phyloP scores from a whole-genome alignment of 2,329 filamentous ascomycete species.

The Colletotrichum magnum region DNA sequence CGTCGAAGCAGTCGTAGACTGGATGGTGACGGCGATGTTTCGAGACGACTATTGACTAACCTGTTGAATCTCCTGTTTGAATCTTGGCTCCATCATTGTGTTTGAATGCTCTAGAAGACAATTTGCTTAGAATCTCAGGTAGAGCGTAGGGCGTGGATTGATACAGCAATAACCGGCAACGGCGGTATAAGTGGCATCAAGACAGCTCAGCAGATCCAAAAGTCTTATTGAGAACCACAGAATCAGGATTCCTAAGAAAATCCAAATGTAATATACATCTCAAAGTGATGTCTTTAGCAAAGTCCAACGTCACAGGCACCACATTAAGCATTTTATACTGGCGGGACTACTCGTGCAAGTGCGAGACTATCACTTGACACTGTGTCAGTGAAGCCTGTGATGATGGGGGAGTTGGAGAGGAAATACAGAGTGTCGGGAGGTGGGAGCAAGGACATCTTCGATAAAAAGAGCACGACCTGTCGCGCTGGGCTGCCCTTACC shows the following conservation, averaged over 20 bases:
- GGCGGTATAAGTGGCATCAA: no score
- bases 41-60: background rate
- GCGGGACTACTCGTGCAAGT: background rate
- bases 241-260: no score
- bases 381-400: background rate
- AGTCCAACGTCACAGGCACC: background rate
- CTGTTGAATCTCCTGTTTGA: constrained; percentile 39
- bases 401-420: background rate
- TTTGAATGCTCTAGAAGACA: background rate
- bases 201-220: no score
- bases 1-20: no score
- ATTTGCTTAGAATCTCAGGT: no score
- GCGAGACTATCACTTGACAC: background rate
- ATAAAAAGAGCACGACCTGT: background rate
- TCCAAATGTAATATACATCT: no score
- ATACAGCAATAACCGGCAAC: no score
- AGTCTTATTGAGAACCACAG: no score
- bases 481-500: background rate
- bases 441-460: constrained; percentile 11
- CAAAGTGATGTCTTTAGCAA: background rate
- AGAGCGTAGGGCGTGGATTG: no score
- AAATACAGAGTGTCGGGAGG: background rate
- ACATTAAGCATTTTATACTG: constrained; percentile 15
- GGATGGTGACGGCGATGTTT: background rate
- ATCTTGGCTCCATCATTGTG: constrained; percentile 3